A percentile compares a stretch with the other conserved stretches of the same genome.
Conservation (phyloP, 352 stramenopile genomes). For the Achlya hypogyna region DNA sequence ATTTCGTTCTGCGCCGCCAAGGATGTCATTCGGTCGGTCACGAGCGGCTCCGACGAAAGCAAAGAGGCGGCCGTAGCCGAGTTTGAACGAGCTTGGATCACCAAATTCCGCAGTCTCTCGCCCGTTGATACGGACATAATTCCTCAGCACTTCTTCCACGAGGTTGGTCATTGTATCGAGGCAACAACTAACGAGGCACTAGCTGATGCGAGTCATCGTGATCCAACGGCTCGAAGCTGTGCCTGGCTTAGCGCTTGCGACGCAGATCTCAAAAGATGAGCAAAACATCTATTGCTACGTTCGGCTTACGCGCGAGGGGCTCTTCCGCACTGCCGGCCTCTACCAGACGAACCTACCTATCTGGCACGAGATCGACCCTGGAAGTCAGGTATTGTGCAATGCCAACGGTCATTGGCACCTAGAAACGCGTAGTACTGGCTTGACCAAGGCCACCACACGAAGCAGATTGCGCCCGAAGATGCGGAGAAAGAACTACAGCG, state of each 20-base stretch:
- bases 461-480: slow-evolving; percentile 30
- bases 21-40: slow-evolving; percentile 41
- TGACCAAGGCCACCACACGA: slow-evolving; percentile 23
- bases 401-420: background rate
- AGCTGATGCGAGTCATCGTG: slow-evolving; percentile 54
- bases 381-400: slow-evolving; percentile 8
- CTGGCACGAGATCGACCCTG: slow-evolving; percentile 41
- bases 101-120: slow-evolving; percentile 50
- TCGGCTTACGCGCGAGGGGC: slow-evolving; percentile 22
- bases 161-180: slow-evolving; percentile 14
- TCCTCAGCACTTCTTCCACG: slow-evolving; percentile 39
- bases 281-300: slow-evolving; percentile 15
- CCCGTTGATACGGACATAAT: slow-evolving; percentile 43
- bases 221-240: slow-evolving; percentile 52
- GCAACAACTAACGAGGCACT: background rate
- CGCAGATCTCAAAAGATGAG: slow-evolving; percentile 20
- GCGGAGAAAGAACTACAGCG: slow-evolving; percentile 61
- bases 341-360: slow-evolving; percentile 36
- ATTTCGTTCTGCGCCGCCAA: slow-evolving; percentile 43
- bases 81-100: slow-evolving; percentile 42
- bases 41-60: slow-evolving; percentile 30
- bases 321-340: slow-evolving; percentile 38
- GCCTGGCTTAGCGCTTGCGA: slow-evolving; percentile 32
- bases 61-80: slow-evolving; percentile 41
- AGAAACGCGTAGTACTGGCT: slow-evolving; percentile 26